phyloP scores from a whole-genome alignment of 441 rosid genomes.

The Pelargonium myrrhifolium region DNA sequence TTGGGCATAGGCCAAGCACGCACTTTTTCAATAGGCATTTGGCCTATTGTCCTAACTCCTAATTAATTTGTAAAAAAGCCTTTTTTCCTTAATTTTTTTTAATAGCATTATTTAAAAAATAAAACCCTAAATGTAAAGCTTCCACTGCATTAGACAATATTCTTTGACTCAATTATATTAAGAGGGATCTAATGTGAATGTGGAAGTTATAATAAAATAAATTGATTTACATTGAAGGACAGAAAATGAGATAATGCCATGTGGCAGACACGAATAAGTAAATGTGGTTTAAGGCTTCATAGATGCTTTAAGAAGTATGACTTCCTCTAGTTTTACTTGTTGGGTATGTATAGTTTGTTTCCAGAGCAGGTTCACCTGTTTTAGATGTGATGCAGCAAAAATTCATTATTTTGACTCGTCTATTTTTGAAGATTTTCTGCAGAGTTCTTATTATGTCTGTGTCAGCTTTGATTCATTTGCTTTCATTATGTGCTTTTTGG shows the following conservation, averaged over 20 bases:
- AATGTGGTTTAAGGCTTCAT: neutral
- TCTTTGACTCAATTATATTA: too few relatives aligned
- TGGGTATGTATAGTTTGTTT: neutral
- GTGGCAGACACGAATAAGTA: neutral
- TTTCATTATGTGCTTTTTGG: neutral
- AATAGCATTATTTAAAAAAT: too few relatives aligned
- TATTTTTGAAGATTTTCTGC: neutral
- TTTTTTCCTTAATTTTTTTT: too few relatives aligned
- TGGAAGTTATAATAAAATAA: neutral
- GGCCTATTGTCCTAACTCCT: too few relatives aligned
- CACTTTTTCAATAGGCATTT: too few relatives aligned
- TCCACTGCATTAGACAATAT: too few relatives aligned
- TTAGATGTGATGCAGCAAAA: neutral
- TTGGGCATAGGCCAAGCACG: too few relatives aligned
- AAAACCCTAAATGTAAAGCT: too few relatives aligned
- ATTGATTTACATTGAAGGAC: neutral
- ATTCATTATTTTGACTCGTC: neutral
- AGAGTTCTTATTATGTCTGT: neutral
- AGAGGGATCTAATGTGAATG: neutral
- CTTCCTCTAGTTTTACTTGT: neutral
- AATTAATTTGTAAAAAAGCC: too few relatives aligned
- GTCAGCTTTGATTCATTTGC: neutral
- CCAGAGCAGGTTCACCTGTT: neutral
- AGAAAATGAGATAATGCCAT: neutral
- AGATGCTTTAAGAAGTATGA: neutral